Percentiles rank a stretch among this genome's conserved stretches.
These are phyloP conservation scores for Fusarium siculi DNA, from an alignment of 2,329 filamentous ascomycete species.

Conservation along the genomic window DNA sequence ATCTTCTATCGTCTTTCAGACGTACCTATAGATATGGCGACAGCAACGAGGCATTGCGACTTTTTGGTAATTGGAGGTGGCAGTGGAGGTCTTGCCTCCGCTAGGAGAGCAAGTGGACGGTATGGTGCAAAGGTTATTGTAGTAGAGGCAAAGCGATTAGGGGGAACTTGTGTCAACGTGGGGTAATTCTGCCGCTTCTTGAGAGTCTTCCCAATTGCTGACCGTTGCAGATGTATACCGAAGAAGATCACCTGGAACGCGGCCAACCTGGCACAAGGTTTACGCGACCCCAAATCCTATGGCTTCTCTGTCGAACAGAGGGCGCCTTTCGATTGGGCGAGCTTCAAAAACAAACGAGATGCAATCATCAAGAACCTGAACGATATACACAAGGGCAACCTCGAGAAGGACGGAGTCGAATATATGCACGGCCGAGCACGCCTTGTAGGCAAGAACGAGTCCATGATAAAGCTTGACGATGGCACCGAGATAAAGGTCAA, in stretches of 20 bases:
- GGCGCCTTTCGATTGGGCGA: neutral
- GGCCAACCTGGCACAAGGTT: neutral
- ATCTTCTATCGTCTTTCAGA: accelerated
- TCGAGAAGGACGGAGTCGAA: neutral
- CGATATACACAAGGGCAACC: neutral
- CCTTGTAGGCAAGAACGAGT: neutral
- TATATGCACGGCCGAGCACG: neutral
- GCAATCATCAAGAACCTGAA: accelerated
- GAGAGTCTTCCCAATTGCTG: accelerated
- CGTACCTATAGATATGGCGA: neutral
- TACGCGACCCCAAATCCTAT: neutral
- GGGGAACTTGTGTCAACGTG: neutral
- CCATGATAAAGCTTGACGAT: neutral
- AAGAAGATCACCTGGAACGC: neutral
- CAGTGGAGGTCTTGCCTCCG: neutral
- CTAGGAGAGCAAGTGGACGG: neutral
- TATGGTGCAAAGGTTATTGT: neutral
- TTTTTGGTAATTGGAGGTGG: neutral
- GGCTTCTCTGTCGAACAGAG: neutral
- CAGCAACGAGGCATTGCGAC: neutral
- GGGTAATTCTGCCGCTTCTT: neutral
- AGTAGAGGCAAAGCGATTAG: neutral
- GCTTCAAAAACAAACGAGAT: neutral
- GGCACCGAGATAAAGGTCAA: neutral
- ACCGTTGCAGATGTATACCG: neutral